Evolutionary conservation across 306 rosid genomes (phyloP), one percentile per base, ranked within the genome.

Genomic region (Castanopsis chinensis): DNA sequence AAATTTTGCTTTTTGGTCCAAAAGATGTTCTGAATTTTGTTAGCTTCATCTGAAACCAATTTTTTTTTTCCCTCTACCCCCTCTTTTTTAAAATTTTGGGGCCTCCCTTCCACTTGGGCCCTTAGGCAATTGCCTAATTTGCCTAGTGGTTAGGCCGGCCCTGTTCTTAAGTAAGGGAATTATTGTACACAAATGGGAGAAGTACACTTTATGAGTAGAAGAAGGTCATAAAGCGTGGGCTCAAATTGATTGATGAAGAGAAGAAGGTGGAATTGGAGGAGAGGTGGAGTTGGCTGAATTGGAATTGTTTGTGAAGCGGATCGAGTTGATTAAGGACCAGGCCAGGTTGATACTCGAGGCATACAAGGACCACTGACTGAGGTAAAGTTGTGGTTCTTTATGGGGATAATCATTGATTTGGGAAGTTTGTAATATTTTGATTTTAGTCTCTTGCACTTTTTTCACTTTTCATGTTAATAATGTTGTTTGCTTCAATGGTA

Each of bases 191-290:
- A 49, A 49, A 17, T 49, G 53, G 53, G 5, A 49, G 45, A 11
- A 7, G 45, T 37, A 0, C 45, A 37, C 45, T 37, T 7, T 37
- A 0, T 6, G 45, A 37, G 1, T 37, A n/a, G n/a, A n/a, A 86
- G 72, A 75, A 58, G 55, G 72, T 73, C 10, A 1, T 85, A 72
- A 83, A 58, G 85, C 69, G 27, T 45, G 94, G 94, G 3, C 18
- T 83, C 53, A 83, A 85, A 35, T 28, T 82, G 72, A 67, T 91
- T 13, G 85, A 32, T 18, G 84, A 60, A 60, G 75, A 90, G 0
- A 83, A 88, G 83, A 83, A 73, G 61, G 87, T 78, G 20, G 93
- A 85, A 71, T 73, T 91, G 52, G 90, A 84, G 76, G 82, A 27
- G 4, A 79, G 61, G 83, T 89, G 20, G 85, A 79, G 17, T 6